Percentiles rank a stretch among this genome's conserved stretches.
phyloP scores from a whole-genome alignment of 371 early-diverging fungal species.

The Lichtheimia ramosa region DNA sequence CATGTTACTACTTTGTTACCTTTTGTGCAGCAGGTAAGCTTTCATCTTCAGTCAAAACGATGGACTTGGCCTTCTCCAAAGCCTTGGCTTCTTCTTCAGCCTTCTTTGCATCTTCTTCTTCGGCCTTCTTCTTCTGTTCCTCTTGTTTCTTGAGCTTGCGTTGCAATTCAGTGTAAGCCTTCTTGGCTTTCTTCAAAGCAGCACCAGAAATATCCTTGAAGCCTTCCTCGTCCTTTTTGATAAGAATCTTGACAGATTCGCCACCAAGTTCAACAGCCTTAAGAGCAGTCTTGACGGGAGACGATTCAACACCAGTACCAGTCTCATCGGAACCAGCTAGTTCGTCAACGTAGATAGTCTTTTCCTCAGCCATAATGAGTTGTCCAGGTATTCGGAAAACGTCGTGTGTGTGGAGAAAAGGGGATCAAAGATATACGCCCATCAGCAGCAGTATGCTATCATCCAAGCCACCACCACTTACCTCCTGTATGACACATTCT shows the following conservation, averaged over 20 bases:
- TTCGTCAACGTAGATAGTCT: conserved; percentile 69
- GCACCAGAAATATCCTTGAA: conserved; percentile 83
- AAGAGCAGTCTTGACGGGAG: conserved; percentile 71
- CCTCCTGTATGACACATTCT: neutral
- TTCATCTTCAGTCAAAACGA: conserved; percentile 77
- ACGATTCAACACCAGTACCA: conserved; percentile 59
- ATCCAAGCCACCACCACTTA: neutral
- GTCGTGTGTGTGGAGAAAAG: too few species aligned
- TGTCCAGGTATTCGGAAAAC: neutral
- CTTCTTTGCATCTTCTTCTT: conserved; percentile 66
- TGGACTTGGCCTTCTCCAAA: conserved; percentile 83
- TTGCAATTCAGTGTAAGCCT: conserved; percentile 69
- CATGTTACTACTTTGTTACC: conserved; percentile 30
- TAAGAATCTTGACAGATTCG: conserved; percentile 53
- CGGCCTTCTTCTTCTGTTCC: conserved; percentile 69
- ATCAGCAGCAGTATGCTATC: too few species aligned
- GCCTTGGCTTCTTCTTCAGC: conserved; percentile 74
- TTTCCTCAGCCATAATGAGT: neutral
- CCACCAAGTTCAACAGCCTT: conserved; percentile 65
- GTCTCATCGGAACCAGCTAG: conserved; percentile 71
- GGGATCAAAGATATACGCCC: too few species aligned
- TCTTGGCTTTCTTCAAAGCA: conserved; percentile 91
- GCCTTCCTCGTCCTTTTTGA: conserved; percentile 72
- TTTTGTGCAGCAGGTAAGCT: conserved; percentile 75
- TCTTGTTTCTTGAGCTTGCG: conserved; percentile 73